Conservation (phyloP, 2,329 filamentous ascomycete species). For the Cercospora sp. region DNA sequence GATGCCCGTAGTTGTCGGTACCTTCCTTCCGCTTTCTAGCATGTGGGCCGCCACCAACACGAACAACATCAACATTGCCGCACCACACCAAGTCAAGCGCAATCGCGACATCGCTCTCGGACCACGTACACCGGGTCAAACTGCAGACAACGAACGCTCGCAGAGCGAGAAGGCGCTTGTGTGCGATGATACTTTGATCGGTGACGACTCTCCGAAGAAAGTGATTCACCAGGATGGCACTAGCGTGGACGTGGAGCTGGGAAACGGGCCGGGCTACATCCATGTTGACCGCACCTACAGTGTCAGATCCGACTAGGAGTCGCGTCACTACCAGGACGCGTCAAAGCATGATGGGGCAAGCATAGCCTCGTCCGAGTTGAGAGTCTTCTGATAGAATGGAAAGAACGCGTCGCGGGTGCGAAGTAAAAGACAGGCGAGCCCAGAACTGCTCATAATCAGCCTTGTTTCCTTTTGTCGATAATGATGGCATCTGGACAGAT, state of each 20-base stretch:
- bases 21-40: constrained; percentile 65
- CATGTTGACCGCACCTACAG: constrained; percentile 30
- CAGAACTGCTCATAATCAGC: constrained; percentile 16
- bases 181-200: constrained; percentile 28
- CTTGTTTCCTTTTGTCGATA: constrained; percentile 11
- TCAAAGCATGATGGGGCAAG: constrained; percentile 12
- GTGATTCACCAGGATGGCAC: constrained; percentile 20
- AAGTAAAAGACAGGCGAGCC: constrained; percentile 3
- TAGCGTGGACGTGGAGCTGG: constrained; percentile 30
- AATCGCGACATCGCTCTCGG: constrained; percentile 18
- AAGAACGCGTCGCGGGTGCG: background rate
- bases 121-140: constrained; percentile 19
- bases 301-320: constrained; percentile 26
- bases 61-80: constrained; percentile 31
- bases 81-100: constrained; percentile 26
- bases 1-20: constrained; percentile 58
- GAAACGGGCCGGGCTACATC: constrained; percentile 27
- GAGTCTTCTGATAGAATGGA: constrained; percentile 7
- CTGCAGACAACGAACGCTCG: constrained; percentile 11
- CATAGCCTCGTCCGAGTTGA: constrained; percentile 16
- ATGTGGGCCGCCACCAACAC: constrained; percentile 60
- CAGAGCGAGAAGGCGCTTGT: constrained; percentile 29
- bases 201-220: constrained; percentile 20
- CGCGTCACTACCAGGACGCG: constrained; percentile 3
- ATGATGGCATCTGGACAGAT: constrained; percentile 3